phyloP scores from a whole-genome alignment of 2,329 filamentous ascomycete genomes.

The Phaeosphaeriaceae sp. region DNA sequence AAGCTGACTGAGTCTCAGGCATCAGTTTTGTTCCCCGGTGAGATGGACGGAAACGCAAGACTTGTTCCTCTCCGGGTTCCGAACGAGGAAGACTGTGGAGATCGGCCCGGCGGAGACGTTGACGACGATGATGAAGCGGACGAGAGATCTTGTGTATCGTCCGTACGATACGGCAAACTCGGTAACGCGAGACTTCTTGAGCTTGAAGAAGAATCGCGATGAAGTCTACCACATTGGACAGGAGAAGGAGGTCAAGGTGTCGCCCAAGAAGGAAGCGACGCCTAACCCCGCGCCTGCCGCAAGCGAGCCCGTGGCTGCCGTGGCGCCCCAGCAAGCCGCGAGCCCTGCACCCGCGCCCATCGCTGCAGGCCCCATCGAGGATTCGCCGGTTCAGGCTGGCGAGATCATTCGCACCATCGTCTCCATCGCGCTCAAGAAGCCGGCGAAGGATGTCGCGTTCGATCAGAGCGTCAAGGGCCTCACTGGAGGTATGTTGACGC shows the following conservation, averaged over 20 bases:
- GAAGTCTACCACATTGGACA: conserved; percentile 16
- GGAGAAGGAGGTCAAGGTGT: conserved; percentile 10
- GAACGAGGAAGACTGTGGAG: conserved; percentile 47
- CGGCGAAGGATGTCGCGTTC: conserved; percentile 27
- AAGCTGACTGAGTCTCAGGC: conserved; percentile 4
- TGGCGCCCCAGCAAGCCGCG: background rate
- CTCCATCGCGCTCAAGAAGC: conserved; percentile 40
- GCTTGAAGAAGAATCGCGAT: conserved; percentile 17
- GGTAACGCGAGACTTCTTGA: conserved; percentile 13
- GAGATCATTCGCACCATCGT: conserved; percentile 38
- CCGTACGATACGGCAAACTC: conserved; percentile 17
- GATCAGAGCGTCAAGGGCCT: conserved; percentile 41
- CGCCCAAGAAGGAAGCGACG: conserved; percentile 3
- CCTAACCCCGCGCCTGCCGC: background rate
- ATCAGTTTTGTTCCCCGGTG: conserved; percentile 20
- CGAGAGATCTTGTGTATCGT: conserved; percentile 17
- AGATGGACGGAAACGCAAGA: conserved; percentile 51
- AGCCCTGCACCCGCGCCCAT: conserved; percentile 2
- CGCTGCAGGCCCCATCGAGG: conserved; percentile 7
- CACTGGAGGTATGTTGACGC: conserved; percentile 21
- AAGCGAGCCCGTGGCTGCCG: background rate
- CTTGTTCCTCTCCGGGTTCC: conserved; percentile 31
- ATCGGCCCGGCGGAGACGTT: conserved; percentile 49
- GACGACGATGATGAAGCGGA: conserved; percentile 49
- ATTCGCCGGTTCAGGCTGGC: conserved; percentile 22